Evolutionary conservation across 805 yeast genomes (phyloP).

Genomic region (Candida cerambycidarum): DNA sequence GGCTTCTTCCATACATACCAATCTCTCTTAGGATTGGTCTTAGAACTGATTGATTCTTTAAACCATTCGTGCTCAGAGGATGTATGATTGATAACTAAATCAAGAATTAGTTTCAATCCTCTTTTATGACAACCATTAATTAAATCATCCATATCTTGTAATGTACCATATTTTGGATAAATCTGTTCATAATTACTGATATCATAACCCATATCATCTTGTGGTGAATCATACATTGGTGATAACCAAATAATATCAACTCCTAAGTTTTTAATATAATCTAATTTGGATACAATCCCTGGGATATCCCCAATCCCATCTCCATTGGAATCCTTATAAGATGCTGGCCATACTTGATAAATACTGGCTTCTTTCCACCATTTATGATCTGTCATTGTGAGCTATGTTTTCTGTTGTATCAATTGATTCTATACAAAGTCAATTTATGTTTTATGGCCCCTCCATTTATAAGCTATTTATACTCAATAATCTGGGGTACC

Average conservation of each 20-base stretch:
- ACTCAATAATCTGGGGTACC: background rate
- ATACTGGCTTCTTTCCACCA: conserved; percentile 62
- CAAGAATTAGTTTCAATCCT: conserved; percentile 53
- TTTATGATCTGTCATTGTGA: conserved; percentile 7
- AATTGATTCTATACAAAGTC: background rate
- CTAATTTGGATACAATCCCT: conserved; percentile 53
- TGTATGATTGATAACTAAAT: conserved; percentile 60
- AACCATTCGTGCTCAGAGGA: conserved; percentile 59
- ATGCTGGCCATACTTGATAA: conserved; percentile 63
- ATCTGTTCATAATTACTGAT: conserved; percentile 54
- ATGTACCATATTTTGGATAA: conserved; percentile 53
- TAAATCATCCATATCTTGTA: conserved; percentile 51
- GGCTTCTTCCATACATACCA: conserved; percentile 62
- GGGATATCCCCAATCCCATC: conserved; percentile 61
- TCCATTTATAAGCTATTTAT: too few species aligned
- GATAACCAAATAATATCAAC: conserved; percentile 57
- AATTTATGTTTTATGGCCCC: background rate
- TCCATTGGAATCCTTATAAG: conserved; percentile 57
- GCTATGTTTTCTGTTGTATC: background rate
- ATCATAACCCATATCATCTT: conserved; percentile 65
- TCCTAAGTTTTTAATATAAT: conserved; percentile 51
- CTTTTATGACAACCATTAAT: conserved; percentile 47
- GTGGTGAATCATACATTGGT: conserved; percentile 60
- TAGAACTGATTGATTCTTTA: conserved; percentile 52
- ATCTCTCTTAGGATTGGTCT: conserved; percentile 55